Base-by-base conservation (phyloP, 495 filamentous ascomycete genomes). In the Lophiostoma macrostomum region DNA sequence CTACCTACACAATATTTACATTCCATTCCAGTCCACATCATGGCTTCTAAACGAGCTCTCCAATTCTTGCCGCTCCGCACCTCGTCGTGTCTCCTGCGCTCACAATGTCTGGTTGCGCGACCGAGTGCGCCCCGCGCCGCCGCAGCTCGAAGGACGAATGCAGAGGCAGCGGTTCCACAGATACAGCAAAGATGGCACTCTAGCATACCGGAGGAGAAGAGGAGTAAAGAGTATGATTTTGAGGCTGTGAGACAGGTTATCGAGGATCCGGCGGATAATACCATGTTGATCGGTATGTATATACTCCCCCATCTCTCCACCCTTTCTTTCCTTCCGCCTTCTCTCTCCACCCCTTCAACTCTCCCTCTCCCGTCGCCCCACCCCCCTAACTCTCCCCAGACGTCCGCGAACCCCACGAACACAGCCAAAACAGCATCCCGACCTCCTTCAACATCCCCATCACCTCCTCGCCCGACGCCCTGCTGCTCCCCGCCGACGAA, bases 321-420 rank as follows among this genome's bases (percentile, higher is more conserved):
- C 18, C 12, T 29, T 23, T 18, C 40, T 19, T 52, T 42, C 34
- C 41, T 12, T 32, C n/a, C 27, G 23, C 37, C 34, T 54, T 29
- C 22, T 18, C 3, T 28, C 43, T 29, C 53, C 5, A 11, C 20
- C 22, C 41, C 3, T n/a, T n/a, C n/a, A n/a, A n/a, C n/a, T n/a
- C n/a, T n/a, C n/a, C n/a, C n/a, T n/a, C n/a, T n/a, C n/a, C n/a
- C n/a, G n/a, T n/a, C n/a, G n/a, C n/a, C n/a, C n/a, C n/a, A n/a
- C n/a, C n/a, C n/a, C n/a, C n/a, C n/a, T n/a, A n/a, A n/a, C 25
- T 46, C 53, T 31, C 50, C 27, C 25, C 51, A 42, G 90, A 98
- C 74, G 80, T 88, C 59, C 91, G 93, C 69, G 91, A 96, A 71
- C 89, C 91, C 36, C 59, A 71, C 58, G 93, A 98, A 70, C 80